Base-by-base conservation (phyloP, 257 asterid genomes). In the Nyctanthes arbortristis region DNA sequence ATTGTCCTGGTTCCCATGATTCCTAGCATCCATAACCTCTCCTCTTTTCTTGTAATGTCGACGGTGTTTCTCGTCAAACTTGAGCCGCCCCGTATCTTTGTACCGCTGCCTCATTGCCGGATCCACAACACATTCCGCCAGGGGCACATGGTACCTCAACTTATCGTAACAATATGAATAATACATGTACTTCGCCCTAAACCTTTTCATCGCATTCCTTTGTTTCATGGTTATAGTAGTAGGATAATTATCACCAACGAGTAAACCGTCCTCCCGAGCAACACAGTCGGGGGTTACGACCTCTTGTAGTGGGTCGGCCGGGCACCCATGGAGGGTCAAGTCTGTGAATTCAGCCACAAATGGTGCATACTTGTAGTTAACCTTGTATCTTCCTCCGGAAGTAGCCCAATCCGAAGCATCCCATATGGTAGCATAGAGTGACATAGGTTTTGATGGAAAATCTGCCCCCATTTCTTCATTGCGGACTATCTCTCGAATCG, bases 341-440 rank as follows among this genome's bases (percentile, higher is more conserved):
- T 90, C 96, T 35, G 88, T 84, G 63, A 93, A 93, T 65, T 93
- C 86, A 2, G 93, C 93, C 28, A 89, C 80, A 43, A 93, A 93
- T 11, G 98, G 98, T 60, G 97, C 92, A 63, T 88, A 93, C 56
- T 90, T 87, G 87, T 93, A 93, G 77, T 93, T 89, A 20, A 82
- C 78, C 65, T 72, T 82, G 71, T 90, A 90, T 55, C 79, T 85
- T 54, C 98, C 98, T 4, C 97, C 97, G 3, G 97, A 90, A 32
- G 98, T 93, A 33, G 98, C 98, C 98, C 98, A 93, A 35, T 85
- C 96, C 0, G 98, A 93, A 20, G 92, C 98, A 59, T 93, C 98
- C 98, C 98, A 93, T 52, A 90, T 90, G 22, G 98, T 93, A 32
- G 98, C 98, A 52, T 87, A 93, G 34, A 93, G 55, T 31, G 86